Conservation (phyloP, 352 stramenopile genomes). For the Globisporangium cylindrosporum region DNA sequence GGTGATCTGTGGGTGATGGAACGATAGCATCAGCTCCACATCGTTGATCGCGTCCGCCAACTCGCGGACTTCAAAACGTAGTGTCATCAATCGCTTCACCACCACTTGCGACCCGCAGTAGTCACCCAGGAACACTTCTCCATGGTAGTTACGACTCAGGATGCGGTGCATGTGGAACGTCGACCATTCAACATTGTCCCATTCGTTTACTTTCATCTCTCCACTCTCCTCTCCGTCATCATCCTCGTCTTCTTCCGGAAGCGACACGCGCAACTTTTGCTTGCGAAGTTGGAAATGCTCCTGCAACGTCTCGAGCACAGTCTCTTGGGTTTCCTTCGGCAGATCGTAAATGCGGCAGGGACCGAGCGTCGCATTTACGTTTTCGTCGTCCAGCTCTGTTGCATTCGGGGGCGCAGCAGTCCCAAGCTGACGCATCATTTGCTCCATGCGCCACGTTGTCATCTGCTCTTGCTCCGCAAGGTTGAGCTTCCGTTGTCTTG, state of each 20-base stretch:
- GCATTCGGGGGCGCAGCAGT: slow-evolving; percentile 10
- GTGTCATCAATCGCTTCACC: slow-evolving; percentile 66
- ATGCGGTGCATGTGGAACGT: slow-evolving; percentile 33
- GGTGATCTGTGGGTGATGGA: slow-evolving; percentile 72
- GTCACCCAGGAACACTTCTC: slow-evolving; percentile 61
- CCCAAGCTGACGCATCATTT: slow-evolving; percentile 59
- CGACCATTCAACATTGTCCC: slow-evolving; percentile 26
- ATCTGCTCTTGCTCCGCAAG: slow-evolving; percentile 61
- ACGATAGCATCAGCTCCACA: slow-evolving; percentile 51
- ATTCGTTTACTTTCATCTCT: slow-evolving; percentile 3
- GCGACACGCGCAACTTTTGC: slow-evolving; percentile 24
- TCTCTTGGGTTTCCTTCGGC: slow-evolving; percentile 49
- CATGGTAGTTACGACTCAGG: slow-evolving; percentile 48
- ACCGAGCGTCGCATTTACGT: slow-evolving; percentile 23
- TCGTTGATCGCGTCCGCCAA: slow-evolving; percentile 71
- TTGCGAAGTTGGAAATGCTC: slow-evolving; percentile 63
- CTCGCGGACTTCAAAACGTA: slow-evolving; percentile 53
- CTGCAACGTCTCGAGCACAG: slow-evolving; percentile 52
- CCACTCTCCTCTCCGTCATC: not conserved
- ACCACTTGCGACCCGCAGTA: slow-evolving; percentile 58
- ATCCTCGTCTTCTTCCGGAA: slow-evolving; percentile 5
- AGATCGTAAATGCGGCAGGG: slow-evolving; percentile 53
- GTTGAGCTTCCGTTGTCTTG: slow-evolving; percentile 36
- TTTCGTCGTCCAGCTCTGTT: slow-evolving; percentile 22
- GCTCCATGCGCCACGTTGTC: slow-evolving; percentile 64